Conservation (phyloP, 2,329 filamentous ascomycete species). For the Neonectria sp. region DNA sequence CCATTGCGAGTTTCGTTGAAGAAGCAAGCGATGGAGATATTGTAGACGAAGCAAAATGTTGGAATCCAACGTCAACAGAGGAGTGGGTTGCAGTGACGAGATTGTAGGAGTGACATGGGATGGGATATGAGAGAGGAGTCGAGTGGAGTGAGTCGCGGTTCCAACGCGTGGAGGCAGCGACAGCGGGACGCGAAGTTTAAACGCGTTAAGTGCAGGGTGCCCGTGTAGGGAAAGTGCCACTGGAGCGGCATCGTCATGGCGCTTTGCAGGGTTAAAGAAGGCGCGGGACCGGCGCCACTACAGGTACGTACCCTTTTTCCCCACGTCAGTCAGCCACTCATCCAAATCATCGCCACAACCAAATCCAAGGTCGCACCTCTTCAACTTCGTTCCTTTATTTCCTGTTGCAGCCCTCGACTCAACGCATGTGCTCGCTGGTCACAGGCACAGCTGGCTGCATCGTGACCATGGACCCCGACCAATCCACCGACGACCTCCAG, state of each 20-base stretch:
- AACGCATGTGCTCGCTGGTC: neutral
- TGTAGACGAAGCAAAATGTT: neutral
- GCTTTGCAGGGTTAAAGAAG: conserved; percentile 28
- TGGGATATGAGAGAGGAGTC: conserved; percentile 23
- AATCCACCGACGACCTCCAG: conserved; percentile 53
- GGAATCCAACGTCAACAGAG: neutral
- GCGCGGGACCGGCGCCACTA: conserved; percentile 2
- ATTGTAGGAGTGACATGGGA: conserved; percentile 21
- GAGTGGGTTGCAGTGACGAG: conserved; percentile 3
- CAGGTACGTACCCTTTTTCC: conserved; percentile 13
- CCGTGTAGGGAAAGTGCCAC: neutral
- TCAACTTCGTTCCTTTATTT: neutral
- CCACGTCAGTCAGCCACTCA: conserved; percentile 3
- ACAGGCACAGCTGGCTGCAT: conserved; percentile 3
- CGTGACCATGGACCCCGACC: conserved; percentile 45
- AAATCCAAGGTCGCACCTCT: neutral
- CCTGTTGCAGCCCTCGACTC: neutral
- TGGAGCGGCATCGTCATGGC: conserved; percentile 36
- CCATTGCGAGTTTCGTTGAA: conserved; percentile 56
- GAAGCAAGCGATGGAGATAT: neutral
- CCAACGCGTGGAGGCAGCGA: conserved; percentile 36
- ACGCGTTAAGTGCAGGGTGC: conserved; percentile 37
- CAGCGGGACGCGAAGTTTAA: conserved; percentile 41
- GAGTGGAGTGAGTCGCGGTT: conserved; percentile 37
- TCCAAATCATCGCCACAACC: conserved; percentile 3